Evolutionary conservation across 352 stramenopile species (phyloP).

Genomic region (Phytophthora aleatoria): DNA sequence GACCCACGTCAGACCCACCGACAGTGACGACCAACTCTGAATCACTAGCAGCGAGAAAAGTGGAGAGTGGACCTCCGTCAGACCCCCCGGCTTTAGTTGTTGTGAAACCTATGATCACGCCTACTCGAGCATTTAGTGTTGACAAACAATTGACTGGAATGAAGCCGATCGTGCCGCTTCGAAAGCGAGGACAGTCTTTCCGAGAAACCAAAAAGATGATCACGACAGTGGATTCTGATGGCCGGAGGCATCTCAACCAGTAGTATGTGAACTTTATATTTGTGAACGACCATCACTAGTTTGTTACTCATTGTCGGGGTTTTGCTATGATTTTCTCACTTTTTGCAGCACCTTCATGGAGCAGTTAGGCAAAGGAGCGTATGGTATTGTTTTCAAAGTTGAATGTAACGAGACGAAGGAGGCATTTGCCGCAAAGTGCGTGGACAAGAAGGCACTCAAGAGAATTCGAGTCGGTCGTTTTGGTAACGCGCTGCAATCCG

Average conservation of each 20-base stretch:
- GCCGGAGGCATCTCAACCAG: slow-evolving; percentile 69
- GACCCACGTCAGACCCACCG: background rate
- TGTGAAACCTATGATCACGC: slow-evolving; percentile 21
- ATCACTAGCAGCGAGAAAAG: slow-evolving; percentile 1
- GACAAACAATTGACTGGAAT: slow-evolving; percentile 54
- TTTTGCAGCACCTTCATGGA: slow-evolving; percentile 66
- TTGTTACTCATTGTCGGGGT: background rate
- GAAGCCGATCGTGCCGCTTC: slow-evolving; percentile 60
- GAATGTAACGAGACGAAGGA: slow-evolving; percentile 72
- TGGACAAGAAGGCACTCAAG: slow-evolving; percentile 82
- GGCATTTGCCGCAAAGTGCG: slow-evolving; percentile 74
- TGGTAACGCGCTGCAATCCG: slow-evolving; percentile 72
- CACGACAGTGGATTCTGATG: slow-evolving; percentile 54
- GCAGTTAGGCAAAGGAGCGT: slow-evolving; percentile 75
- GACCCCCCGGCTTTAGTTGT: slow-evolving; percentile 22
- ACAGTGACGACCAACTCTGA: background rate
- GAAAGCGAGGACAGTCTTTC: slow-evolving; percentile 73
- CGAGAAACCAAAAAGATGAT: slow-evolving; percentile 64
- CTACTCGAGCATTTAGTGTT: slow-evolving; percentile 19
- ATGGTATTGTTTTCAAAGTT: slow-evolving; percentile 72
- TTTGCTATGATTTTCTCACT: background rate
- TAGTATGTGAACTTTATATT: slow-evolving; percentile 49
- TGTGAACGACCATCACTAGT: background rate
- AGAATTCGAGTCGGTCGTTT: slow-evolving; percentile 70
- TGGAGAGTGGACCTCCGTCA: background rate